Evolutionary conservation across 768 basidiomycete genomes (phyloP), one percentile per base, ranked within the genome.

Genomic region (Pisolithus marmoratus): DNA sequence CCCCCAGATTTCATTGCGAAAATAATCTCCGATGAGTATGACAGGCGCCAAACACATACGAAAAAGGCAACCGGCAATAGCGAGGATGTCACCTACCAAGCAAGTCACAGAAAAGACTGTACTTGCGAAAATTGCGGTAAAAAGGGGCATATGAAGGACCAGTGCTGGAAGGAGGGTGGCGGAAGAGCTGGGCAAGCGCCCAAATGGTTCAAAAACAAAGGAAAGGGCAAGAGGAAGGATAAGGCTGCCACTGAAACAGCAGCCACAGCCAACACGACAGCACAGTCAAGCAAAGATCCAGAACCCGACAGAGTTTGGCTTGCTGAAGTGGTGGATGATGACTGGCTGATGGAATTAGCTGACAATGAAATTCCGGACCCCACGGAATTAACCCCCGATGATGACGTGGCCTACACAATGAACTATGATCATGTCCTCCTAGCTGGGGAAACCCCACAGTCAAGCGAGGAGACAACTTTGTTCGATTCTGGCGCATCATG

Each of bases 251-350:
- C 20, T 24, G 43, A n/a, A n/a, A 11, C 31, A n/a, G 24, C n/a
- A 37, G 38, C 50, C 4, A 44, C 15, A 3, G 37, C 40, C 14
- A 31, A 29, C 27, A 29, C 27, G 9, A 29, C 27, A 8, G 27
- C 7, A 8, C 27, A 42, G 3, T 6, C 40, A 8, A 27, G 24
- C 15, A 11, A 14, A 4, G 12, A 49, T 5, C 14, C n/a, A 8
- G 19, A 52, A 45, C 42, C 42, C 23, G 19, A 52, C 38, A 31
- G 42, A 1, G 50, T 45, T 1, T 51, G 50, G 50, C n/a, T 51
- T 1, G 31, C 15, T 4, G 7, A 44, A 26, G 20, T 11, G 1
- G 8, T 12, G 20, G 26, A 27, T 23, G 43, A 44, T 23, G 22
- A 44, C 23, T 44, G 43, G 43, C 43, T 44, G 6, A 44, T 11